A percentile compares a stretch with the other conserved stretches of the same genome.
Conservation (phyloP, 1,139 yeast genomes). For the Saccharomyces hybrid region DNA sequence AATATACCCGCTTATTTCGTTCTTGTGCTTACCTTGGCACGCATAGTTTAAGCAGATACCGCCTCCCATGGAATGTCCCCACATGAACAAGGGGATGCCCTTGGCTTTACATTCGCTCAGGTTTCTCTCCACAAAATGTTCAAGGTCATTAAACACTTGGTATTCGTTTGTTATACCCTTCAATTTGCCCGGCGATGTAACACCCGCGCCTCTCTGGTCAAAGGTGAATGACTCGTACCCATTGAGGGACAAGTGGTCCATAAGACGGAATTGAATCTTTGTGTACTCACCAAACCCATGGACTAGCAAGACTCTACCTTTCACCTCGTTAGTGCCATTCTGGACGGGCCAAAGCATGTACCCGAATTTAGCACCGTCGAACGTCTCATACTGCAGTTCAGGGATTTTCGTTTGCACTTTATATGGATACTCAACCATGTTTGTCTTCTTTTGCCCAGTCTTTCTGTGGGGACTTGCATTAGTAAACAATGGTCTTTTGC, state of each 20-base stretch:
- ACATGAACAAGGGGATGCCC: constrained; percentile 43
- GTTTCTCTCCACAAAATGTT: constrained; percentile 41
- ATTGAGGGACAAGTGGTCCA: constrained; percentile 46
- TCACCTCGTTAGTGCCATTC: constrained; percentile 10
- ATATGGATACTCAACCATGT: constrained; percentile 19
- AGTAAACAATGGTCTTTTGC: not conserved
- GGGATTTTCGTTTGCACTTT: constrained; percentile 20
- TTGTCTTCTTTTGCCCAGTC: not conserved
- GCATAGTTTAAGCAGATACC: constrained; percentile 72
- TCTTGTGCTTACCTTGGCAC: constrained; percentile 52
- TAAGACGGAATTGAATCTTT: constrained; percentile 45
- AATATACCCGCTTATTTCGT: constrained; percentile 48
- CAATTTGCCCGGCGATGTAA: constrained; percentile 52
- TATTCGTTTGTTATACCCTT: constrained; percentile 63
- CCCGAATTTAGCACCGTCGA: constrained; percentile 27
- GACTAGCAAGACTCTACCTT: constrained; percentile 47
- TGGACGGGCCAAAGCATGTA: constrained; percentile 24
- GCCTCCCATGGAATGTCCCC: constrained; percentile 97
- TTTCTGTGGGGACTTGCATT: not conserved
- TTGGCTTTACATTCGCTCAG: constrained; percentile 27
- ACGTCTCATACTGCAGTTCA: constrained; percentile 20
- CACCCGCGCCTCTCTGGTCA: constrained; percentile 88
- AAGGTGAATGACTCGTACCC: constrained; percentile 75
- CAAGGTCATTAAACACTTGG: constrained; percentile 60
- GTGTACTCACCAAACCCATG: constrained; percentile 80